Conservation (phyloP, 2,329 filamentous ascomycete genomes). For the Podosphaera aphanis region DNA sequence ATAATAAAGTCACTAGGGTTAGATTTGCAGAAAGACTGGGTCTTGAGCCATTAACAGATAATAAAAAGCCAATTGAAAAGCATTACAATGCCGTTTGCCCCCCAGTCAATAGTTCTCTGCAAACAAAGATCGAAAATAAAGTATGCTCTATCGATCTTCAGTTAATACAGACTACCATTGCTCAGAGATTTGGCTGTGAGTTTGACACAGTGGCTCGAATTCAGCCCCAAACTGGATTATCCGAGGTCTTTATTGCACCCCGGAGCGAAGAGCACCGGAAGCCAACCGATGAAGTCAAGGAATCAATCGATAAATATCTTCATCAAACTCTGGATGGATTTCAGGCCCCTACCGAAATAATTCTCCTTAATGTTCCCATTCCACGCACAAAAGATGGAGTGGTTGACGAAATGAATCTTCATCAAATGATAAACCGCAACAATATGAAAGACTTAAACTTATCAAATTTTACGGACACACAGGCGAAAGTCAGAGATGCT, state of each 20-base stretch:
- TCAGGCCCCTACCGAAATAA: constrained; percentile 3
- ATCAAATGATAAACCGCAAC: background rate
- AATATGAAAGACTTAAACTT: background rate
- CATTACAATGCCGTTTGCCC: constrained; percentile 28
- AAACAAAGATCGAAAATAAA: constrained; percentile 18
- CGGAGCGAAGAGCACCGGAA: background rate
- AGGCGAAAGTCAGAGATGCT: constrained; percentile 20
- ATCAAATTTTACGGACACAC: constrained; percentile 4
- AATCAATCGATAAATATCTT: background rate
- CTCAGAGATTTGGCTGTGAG: background rate
- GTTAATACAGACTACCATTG: constrained; percentile 5
- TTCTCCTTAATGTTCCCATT: constrained; percentile 2
- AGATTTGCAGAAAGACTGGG: constrained; percentile 25
- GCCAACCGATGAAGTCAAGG: background rate
- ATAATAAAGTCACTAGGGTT: constrained; percentile 34
- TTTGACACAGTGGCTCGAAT: constrained; percentile 2
- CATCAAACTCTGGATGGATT: constrained; percentile 3
- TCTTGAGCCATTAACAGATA: constrained; percentile 22
- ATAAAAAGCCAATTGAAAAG: constrained; percentile 20
- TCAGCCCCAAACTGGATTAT: constrained; percentile 2
- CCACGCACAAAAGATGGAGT: constrained; percentile 1
- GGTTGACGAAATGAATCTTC: background rate
- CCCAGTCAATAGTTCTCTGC: constrained; percentile 23
- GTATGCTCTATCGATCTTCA: constrained; percentile 17
- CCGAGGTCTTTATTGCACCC: constrained; percentile 3